Conservation (phyloP, 2,329 filamentous ascomycete genomes). For the Dactylellina leptospora region DNA sequence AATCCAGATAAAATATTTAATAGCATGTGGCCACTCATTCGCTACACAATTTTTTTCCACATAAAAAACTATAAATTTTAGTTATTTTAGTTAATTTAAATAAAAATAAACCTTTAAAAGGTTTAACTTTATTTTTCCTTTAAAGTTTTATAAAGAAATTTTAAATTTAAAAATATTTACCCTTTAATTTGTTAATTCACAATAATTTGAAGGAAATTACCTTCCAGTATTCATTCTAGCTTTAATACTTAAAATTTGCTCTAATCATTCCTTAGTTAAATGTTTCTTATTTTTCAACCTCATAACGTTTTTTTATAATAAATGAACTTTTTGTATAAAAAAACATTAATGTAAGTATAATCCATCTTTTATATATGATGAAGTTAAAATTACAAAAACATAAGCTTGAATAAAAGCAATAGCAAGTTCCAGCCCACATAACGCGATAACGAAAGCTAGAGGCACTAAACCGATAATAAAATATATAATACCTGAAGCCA, state of each 20-base stretch:
- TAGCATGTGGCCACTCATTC: slow-evolving; percentile 22
- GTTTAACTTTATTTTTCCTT: too few relatives aligned
- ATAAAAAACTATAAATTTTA: too few relatives aligned
- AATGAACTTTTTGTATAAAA: too few relatives aligned
- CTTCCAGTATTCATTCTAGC: not conserved
- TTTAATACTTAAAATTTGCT: not conserved
- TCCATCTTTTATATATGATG: slow-evolving; percentile 36
- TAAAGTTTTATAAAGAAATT: too few relatives aligned
- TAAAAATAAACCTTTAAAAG: too few relatives aligned
- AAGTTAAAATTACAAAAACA: slow-evolving; percentile 41
- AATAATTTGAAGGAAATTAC: too few relatives aligned
- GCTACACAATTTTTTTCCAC: too few relatives aligned
- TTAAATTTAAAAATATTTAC: too few relatives aligned
- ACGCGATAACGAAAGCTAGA: slow-evolving; percentile 36
- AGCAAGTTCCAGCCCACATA: slow-evolving; percentile 36
- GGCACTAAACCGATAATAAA: slow-evolving; percentile 33
- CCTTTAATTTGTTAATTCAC: too few relatives aligned
- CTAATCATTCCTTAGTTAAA: slow-evolving; percentile 4
- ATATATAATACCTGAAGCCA: slow-evolving; percentile 39
- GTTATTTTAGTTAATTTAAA: too few relatives aligned
- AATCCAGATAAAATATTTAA: slow-evolving; percentile 43
- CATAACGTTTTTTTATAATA: too few relatives aligned
- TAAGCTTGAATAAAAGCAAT: slow-evolving; percentile 41
- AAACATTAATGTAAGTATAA: slow-evolving; percentile 47
- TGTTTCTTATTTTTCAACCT: slow-evolving; percentile 6